Base-by-base conservation (phyloP, 139 green algal genomes). In the Tetraselmis chui region DNA sequence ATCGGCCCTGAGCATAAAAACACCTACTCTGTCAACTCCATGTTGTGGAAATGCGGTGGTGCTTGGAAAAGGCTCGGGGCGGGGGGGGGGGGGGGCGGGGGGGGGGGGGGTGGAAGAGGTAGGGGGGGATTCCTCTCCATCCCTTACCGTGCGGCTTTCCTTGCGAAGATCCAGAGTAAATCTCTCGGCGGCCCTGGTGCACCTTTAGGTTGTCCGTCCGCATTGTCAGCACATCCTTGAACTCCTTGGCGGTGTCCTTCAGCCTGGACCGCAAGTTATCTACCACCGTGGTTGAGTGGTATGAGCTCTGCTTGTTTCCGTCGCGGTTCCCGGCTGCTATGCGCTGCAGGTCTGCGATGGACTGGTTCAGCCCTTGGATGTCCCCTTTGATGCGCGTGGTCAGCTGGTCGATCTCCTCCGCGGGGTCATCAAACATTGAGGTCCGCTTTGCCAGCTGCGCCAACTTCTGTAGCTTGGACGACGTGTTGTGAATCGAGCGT, bases 341-440 rank as follows among this genome's bases (percentile, higher is more conserved):
- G 29, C 79, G 84, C 59, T 94, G 89, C 67, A 96, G 88, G 58
- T 98, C 95, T 2, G 89, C 89, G 28, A 98, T 94, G 5, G 85
- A 82, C 28, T 77, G 80, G 87, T 98, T 98, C 25, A 98, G 84
- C 23, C 83, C 88, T 82, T 95, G 91, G 45, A 97, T 97, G 86
- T 97, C 94, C 82, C 93, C 86, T 87, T 99, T 99, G 79, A 99
- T 94, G 77, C 97, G 85, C 25, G 84, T 87, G 2, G 92, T 97
- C 27, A 99, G 87, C 79, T 98, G 95, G 78, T 95, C 92, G 77
- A 99, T 97, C 84, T 99, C 95, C 31, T 86, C 78, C 26, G 94
- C 91, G 0, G 95, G 95, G 84, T 99, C 96, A 83, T 99, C 96
- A 86, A 99, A 99, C 89, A 96, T 97, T 27, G 92, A 96, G 5